Percentiles rank a stretch among this genome's conserved stretches.
Conservation (phyloP, 257 asterid genomes). For the Capsicum pubescens region DNA sequence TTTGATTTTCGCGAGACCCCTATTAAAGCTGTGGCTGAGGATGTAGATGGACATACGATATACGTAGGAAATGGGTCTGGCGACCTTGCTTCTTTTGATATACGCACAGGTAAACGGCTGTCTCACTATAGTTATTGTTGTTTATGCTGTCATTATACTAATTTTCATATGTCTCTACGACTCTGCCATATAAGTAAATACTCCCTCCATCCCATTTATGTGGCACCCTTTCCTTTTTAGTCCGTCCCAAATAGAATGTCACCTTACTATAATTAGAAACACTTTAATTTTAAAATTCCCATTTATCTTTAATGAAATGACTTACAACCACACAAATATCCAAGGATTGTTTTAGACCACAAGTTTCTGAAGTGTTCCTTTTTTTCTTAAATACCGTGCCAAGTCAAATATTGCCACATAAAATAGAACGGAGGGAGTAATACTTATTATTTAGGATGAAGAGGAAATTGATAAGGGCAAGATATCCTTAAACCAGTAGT, state of each 20-base stretch:
- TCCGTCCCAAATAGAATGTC: too few species aligned
- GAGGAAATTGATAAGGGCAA: not conserved
- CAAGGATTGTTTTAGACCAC: too few species aligned
- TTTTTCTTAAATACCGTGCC: too few species aligned
- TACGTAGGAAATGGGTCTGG: slow-evolving; percentile 92
- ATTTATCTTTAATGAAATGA: too few species aligned
- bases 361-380: too few species aligned
- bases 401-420: too few species aligned
- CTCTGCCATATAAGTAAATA: not conserved
- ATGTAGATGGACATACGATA: slow-evolving; percentile 75
- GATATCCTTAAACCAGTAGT: not conserved
- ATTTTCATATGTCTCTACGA: not conserved
- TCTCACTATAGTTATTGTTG: not conserved
- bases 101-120: slow-evolving; percentile 70
- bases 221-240: too few species aligned
- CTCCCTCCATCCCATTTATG: too few species aligned
- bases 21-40: slow-evolving; percentile 78
- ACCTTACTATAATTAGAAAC: too few species aligned
- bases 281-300: too few species aligned
- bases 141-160: not conserved
- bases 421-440: too few species aligned
- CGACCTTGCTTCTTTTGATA: slow-evolving; percentile 89
- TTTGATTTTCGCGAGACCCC: slow-evolving; percentile 85
- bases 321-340: too few species aligned
- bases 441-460: not conserved